Evolutionary conservation across 805 yeast species (phyloP).

Genomic region (Suhomyces tanzawaensis): DNA sequence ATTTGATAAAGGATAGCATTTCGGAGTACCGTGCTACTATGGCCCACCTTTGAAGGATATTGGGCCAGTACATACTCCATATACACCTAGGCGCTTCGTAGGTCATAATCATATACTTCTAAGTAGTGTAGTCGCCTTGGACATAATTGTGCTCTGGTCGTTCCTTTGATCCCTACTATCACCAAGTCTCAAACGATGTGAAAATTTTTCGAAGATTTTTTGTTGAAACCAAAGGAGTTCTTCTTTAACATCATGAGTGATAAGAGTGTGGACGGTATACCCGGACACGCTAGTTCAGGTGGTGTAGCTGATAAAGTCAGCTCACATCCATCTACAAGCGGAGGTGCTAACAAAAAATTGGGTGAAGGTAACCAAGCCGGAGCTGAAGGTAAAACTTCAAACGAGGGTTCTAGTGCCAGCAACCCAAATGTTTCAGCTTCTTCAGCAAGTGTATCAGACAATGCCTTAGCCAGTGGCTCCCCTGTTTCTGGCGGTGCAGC

Average conservation of each 20-base stretch:
- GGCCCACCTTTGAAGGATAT: no score
- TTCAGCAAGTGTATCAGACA: neutral
- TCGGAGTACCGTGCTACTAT: no score
- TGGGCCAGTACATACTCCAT: no score
- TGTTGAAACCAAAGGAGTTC: constrained; percentile 1
- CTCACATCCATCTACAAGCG: neutral
- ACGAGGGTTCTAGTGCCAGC: neutral
- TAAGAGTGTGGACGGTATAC: constrained; percentile 6
- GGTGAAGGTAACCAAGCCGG: neutral
- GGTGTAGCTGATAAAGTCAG: constrained; percentile 1
- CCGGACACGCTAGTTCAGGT: constrained; percentile 5
- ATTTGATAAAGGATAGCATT: no score
- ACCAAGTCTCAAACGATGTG: constrained; percentile 7
- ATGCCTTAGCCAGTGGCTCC: constrained; percentile 1
- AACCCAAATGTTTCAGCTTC: neutral
- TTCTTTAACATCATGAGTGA: constrained; percentile 5
- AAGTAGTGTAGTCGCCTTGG: neutral
- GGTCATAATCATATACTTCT: neutral
- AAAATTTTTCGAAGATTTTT: constrained; percentile 5
- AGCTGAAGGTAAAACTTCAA: neutral
- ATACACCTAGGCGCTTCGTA: neutral
- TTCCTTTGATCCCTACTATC: constrained; percentile 1
- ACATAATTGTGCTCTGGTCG: neutral
- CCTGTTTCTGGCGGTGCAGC: constrained; percentile 6
- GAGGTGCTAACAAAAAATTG: constrained; percentile 2